Evolutionary conservation across 805 yeast genomes (phyloP).

Genomic region (Debaryomyces tyrocola): DNA sequence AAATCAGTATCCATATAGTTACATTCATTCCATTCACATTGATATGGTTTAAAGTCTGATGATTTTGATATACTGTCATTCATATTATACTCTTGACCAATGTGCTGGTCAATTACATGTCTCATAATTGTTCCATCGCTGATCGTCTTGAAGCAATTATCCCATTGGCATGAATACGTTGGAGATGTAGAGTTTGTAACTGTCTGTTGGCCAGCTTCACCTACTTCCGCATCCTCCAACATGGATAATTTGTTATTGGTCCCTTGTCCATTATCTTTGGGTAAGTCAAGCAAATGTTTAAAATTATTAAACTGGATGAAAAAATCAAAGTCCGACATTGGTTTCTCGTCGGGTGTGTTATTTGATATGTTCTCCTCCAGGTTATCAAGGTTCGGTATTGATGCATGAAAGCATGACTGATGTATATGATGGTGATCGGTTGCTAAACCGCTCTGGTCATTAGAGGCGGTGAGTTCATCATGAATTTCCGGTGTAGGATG

Average conservation of each 20-base stretch:
- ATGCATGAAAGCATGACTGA: conserved; percentile 49
- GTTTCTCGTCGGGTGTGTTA: conserved; percentile 5
- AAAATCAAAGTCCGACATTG: conserved; percentile 37
- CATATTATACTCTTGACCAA: conserved; percentile 44
- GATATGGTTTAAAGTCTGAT: conserved; percentile 15
- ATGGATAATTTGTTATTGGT: background rate
- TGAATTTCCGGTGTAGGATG: conserved; percentile 19
- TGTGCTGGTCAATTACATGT: conserved; percentile 49
- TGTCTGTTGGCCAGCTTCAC: background rate
- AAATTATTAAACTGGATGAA: conserved; percentile 35
- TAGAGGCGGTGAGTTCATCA: background rate
- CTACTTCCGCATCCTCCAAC: background rate
- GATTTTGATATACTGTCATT: conserved; percentile 1
- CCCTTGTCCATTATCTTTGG: background rate
- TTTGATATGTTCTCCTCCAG: background rate
- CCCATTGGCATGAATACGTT: conserved; percentile 60
- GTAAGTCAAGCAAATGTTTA: conserved; percentile 12
- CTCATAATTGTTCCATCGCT: conserved; percentile 29
- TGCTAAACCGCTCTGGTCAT: background rate
- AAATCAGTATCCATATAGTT: conserved; percentile 53
- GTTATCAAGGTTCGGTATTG: conserved; percentile 24
- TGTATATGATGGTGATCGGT: conserved; percentile 25
- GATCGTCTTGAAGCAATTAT: conserved; percentile 51
- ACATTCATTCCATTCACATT: conserved; percentile 82
- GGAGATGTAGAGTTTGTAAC: background rate